A percentile compares a stretch with the other conserved stretches of the same genome.
Evolutionary conservation across 345 rosid genomes (phyloP).

Genomic region (Citrus sp.): DNA sequence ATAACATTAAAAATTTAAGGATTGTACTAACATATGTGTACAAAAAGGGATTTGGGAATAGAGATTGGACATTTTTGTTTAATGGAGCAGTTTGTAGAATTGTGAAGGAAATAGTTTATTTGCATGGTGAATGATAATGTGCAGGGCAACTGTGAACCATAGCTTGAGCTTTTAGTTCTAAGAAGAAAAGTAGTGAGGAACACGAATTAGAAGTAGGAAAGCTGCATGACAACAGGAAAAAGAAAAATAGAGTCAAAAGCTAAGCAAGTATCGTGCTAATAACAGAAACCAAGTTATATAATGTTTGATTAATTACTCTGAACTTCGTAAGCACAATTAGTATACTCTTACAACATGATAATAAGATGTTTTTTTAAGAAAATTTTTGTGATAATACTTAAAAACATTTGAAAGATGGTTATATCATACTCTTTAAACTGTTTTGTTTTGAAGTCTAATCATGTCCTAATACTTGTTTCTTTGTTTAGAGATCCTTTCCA

Average conservation of each 20-base stretch:
- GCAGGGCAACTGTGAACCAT: neutral
- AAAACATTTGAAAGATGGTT: neutral
- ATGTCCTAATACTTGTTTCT: neutral
- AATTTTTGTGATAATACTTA: too few relatives aligned
- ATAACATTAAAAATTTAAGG: neutral
- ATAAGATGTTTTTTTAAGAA: too few relatives aligned
- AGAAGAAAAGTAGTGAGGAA: neutral
- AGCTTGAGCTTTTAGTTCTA: neutral
- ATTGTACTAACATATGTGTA: neutral
- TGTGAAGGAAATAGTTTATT: neutral
- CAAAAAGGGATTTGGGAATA: neutral
- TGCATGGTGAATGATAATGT: neutral
- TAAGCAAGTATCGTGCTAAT: neutral
- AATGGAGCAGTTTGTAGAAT: neutral
- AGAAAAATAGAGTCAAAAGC: neutral
- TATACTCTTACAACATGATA: neutral
- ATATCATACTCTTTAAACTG: neutral
- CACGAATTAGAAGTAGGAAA: neutral
- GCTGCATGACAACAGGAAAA: neutral
- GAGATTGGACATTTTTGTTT: neutral
- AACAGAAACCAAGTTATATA: neutral
- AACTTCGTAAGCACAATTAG: neutral
- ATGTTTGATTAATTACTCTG: neutral
- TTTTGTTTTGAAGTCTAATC: neutral
- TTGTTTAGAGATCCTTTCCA: constrained; percentile 78